Percentiles rank a stretch among this genome's conserved stretches.
Conservation (phyloP, 345 rosid species). For the Kernera saxatilis region DNA sequence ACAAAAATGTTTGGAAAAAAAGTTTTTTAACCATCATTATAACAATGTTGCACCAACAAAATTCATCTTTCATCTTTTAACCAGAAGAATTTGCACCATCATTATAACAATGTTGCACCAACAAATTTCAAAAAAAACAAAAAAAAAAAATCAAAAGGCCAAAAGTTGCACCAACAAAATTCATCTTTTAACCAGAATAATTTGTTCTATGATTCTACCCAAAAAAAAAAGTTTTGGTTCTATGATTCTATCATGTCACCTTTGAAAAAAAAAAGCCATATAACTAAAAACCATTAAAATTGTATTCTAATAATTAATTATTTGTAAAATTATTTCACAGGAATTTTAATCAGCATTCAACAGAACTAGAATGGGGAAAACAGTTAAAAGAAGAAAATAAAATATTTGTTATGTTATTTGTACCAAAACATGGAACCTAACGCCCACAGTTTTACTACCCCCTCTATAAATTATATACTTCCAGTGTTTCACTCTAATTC, state of each 20-base stretch:
- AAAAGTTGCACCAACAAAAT: no score
- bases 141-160: no score
- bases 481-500: neutral
- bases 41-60: no score
- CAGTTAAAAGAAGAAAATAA: neutral
- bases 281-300: neutral
- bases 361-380: neutral
- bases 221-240: no score
- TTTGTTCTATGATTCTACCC: no score
- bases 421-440: slow-evolving; percentile 5
- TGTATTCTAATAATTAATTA: neutral
- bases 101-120: no score
- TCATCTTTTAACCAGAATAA: no score
- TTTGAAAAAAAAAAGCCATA: neutral
- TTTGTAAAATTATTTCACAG: neutral
- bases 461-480: neutral
- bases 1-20: neutral
- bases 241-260: neutral
- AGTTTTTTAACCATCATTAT: no score
- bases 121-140: no score
- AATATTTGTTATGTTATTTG: neutral
- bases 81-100: neutral
- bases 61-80: no score
- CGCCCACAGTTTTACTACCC: slow-evolving; percentile 21
- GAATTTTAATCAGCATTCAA: neutral